Evolutionary conservation across 2,329 filamentous ascomycete species (phyloP), one percentile per base, ranked within the genome.

Genomic region (Verticillium nonalfalfae): DNA sequence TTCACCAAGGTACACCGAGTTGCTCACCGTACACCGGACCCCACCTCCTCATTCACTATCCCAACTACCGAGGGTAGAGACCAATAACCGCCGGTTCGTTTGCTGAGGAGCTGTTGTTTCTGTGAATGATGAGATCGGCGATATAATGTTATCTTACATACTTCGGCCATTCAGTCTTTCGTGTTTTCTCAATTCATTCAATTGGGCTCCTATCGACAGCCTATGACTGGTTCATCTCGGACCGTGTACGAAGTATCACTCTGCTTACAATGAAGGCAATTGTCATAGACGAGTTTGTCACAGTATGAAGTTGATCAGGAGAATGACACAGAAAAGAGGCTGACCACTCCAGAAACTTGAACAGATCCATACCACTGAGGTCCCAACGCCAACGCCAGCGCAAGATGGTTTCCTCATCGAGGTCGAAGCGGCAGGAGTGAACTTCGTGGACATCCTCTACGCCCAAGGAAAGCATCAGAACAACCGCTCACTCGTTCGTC

Each of bases 361-460:
- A n/a, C 58, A 71, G 3, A 62, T 73, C 11, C 57, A 58, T 3
- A 67, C 70, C 26, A 69, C 70, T 3, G 63, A 69, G 4, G 60
- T 70, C 26, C 64, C 71, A 0, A 21, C 34, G 11, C 70, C 69
- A 2, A 45, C 56, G 18, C 61, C 63, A 6, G 59, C 52, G n/a
- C 14, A 56, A 13, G 60, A 68, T 57, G 64, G 69, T 14, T 61
- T 71, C 9, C 66, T 72, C 58, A 64, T 74, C 59, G 67, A 68
- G 61, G 78, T 86, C 59, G 80, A 80, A 1, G 83, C 84, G 62
- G 80, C 81, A 60, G 82, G 83, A 4, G 74, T 85, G 26, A 86
- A 86, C 60, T 85, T 85, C 67, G 83, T 86, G 57, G 85, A 87
- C 67, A 78, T 84, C 9, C 77, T 87, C 56, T 86, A 87, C 68